Evolutionary conservation across 1,284 basidiomycete species (phyloP), one percentile per base, ranked within the genome.

Genomic region (Boletus nobilissimus): DNA sequence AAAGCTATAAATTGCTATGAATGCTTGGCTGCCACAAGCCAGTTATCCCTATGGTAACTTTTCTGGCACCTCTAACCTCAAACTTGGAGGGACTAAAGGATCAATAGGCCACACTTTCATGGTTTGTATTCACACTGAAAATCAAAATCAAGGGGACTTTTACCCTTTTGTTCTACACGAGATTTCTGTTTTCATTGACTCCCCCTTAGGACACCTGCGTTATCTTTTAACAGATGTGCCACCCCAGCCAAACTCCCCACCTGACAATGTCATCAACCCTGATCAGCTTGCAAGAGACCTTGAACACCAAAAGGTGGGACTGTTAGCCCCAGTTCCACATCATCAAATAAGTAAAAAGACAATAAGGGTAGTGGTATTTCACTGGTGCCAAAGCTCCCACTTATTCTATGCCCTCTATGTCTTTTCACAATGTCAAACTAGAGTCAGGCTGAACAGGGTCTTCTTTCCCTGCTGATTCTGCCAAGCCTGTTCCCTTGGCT

Each of bases 381-480:
- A 91, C 88, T 84, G 87, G 87, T 86, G 87, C 89, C 87, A 85
- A 87, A 90, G 88, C 90, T 91, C 89, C 91, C 90, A 90, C 90
- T 90, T 90, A 91, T 91, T 85, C 90, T 91, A 91, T 89, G 88
- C 89, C 90, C 90, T 88, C 87, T 90, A 91, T 91, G 89, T 91
- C 90, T 90, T 89, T 90, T 91, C 88, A 91, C 90, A 91, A 89
- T 90, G 89, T 89, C 90, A 91, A 89, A 91, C 90, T 91, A 90
- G 89, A 90, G 89, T 90, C 89, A 90, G 90, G 89, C 89, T 90
- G 89, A 90, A 90, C 89, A 91, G 89, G 89, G 89, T 91, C 90
- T 91, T 91, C 90, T 91, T 91, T 91, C 89, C 89, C 90, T 87
- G 87, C 89, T 80, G 70, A 80, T 79, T 78, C 43, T 65, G 65